Conservation (phyloP, 1,284 basidiomycete genomes). For the Ustilago vetiveriae region DNA sequence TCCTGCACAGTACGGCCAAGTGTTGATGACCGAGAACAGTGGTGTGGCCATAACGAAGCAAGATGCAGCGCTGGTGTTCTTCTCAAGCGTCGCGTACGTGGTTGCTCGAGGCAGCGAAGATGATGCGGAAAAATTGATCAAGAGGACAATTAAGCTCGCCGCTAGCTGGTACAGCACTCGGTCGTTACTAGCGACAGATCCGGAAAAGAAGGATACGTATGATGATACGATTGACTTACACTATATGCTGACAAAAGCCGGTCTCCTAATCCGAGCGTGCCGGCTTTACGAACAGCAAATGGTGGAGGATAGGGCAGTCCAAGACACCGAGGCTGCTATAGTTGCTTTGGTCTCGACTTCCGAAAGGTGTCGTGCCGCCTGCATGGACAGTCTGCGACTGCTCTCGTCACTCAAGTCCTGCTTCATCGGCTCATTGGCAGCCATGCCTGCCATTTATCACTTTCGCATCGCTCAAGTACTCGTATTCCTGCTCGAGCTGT, state of each 20-base stretch:
- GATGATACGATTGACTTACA: constrained; percentile 23
- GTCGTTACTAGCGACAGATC: constrained; percentile 4
- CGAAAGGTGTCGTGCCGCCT: constrained; percentile 1
- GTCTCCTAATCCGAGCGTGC: constrained; percentile 7
- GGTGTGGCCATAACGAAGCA: constrained; percentile 11
- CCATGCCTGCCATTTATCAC: constrained; percentile 20
- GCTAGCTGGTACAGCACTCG: constrained; percentile 10
- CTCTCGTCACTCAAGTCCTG: background rate
- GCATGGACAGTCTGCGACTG: constrained; percentile 13
- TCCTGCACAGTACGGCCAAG: constrained; percentile 15
- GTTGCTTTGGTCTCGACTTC: background rate
- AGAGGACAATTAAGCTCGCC: background rate
- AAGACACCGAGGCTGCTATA: background rate
- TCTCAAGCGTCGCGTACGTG: constrained; percentile 8
- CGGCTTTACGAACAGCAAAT: background rate
- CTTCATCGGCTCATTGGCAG: constrained; percentile 10
- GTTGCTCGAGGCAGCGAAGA: background rate
- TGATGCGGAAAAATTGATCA: background rate
- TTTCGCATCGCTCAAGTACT: constrained; percentile 13
- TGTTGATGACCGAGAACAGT: background rate
- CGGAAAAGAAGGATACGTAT: constrained; percentile 13
- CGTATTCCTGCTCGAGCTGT: constrained; percentile 14
- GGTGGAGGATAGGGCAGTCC: background rate
- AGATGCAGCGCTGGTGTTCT: constrained; percentile 26
- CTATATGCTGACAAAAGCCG: constrained; percentile 7